Base-by-base conservation (phyloP, 2,329 filamentous ascomycete genomes). In the Talaromyces albobiverticillius region DNA sequence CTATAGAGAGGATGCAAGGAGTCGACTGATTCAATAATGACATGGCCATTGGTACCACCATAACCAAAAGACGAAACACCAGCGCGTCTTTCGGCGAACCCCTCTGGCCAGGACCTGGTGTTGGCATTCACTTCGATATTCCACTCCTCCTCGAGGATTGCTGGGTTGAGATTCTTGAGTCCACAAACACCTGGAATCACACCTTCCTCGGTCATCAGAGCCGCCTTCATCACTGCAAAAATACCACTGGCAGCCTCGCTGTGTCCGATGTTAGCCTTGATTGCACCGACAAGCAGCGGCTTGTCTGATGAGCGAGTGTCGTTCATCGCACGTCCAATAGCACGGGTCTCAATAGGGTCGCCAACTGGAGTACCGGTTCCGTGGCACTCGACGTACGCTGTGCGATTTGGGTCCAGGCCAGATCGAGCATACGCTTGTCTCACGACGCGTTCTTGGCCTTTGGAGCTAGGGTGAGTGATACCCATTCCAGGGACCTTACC, bases 211-310 rank as follows among this genome's bases (percentile, higher is more conserved):
- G 79, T 54, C 0, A 70, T 67, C 11, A 79, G 46, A 1, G 74
- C 61, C 13, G 64, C 63, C 53, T 81, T 81, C 16, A 81, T 69
- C 2, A 81, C 20, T 0, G 67, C 67, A 0, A 68, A 67, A 0
- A 81, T 47, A 0, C 76, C 79, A 1, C 72, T 70, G 0, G 76
- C 74, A 0, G 68, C 71, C 58, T 79, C 78, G 0, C 62, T 60
- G 55, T 82, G 79, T 0, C 78, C 78, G 13, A 76, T 53, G 40
- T 74, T 72, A n/a, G n/a, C n/a, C n/a, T n/a, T n/a, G n/a, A n/a
- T n/a, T n/a, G n/a, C n/a, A n/a, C n/a, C n/a, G n/a, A n/a, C n/a
- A n/a, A n/a, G n/a, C n/a, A n/a, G n/a, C n/a, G n/a, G n/a, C n/a
- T n/a, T n/a, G n/a, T n/a, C n/a, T n/a, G n/a, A n/a, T n/a, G n/a